Conservation (phyloP, 2,329 filamentous ascomycete genomes). For the Aspergillus oerlinghausenensis region DNA sequence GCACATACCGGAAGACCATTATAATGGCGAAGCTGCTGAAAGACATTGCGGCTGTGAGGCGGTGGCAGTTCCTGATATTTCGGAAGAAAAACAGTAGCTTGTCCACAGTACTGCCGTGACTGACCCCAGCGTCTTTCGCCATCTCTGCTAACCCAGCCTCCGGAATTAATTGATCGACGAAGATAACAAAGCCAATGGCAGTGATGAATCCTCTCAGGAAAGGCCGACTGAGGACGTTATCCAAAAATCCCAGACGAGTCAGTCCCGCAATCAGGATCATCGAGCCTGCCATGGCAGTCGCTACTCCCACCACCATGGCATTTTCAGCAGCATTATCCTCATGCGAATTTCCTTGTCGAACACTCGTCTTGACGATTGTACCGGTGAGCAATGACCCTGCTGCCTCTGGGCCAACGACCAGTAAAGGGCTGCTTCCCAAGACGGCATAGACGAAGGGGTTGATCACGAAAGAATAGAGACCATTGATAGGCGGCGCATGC, state of each 20-base stretch:
- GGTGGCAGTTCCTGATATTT: constrained; percentile 64
- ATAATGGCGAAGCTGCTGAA: constrained; percentile 78
- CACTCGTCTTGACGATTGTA: constrained; percentile 73
- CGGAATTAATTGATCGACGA: constrained; percentile 89
- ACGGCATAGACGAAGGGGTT: constrained; percentile 88
- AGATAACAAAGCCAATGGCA: constrained; percentile 92
- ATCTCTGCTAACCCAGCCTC: constrained; percentile 71
- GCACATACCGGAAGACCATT: constrained; percentile 74
- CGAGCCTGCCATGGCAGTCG: constrained; percentile 80
- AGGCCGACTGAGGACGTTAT: constrained; percentile 87
- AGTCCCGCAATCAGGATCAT: constrained; percentile 86
- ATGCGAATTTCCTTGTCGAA: constrained; percentile 61
- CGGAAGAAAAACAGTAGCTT: constrained; percentile 76
- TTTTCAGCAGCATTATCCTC: constrained; percentile 68
- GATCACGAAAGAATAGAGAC: constrained; percentile 90
- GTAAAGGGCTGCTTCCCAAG: constrained; percentile 83
- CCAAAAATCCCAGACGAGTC: constrained; percentile 82
- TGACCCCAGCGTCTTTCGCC: constrained; percentile 59
- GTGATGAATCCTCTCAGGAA: constrained; percentile 95
- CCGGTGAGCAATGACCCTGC: constrained; percentile 88
- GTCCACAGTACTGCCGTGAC: constrained; percentile 79
- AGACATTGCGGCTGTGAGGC: constrained; percentile 70
- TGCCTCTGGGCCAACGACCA: constrained; percentile 93
- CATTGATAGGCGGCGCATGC: constrained; percentile 88
- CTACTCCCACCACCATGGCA: constrained; percentile 79